phyloP scores from a whole-genome alignment of 495 filamentous ascomycete genomes.

The Talaromyces nanjingensis region DNA sequence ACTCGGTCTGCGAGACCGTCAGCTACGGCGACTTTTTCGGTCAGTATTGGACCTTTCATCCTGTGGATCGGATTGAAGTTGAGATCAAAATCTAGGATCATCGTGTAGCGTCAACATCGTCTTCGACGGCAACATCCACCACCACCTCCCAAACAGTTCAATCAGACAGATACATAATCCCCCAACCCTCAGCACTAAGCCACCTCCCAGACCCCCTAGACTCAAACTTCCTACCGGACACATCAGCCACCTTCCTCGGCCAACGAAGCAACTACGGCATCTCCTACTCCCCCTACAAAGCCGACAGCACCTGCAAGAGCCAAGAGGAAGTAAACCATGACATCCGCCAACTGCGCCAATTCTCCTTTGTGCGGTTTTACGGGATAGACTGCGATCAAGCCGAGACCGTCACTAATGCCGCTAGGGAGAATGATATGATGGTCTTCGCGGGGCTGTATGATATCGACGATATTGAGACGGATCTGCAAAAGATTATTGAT shows the following conservation, averaged over 20 bases:
- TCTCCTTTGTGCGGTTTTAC: conserved; percentile 66
- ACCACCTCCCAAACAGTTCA: neutral
- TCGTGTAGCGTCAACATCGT: conserved; percentile 9
- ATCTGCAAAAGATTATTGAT: conserved; percentile 47
- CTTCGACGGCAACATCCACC: neutral
- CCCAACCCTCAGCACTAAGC: neutral
- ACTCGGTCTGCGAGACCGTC: neutral
- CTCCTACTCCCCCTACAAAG: conserved; percentile 69
- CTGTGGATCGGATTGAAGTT: neutral
- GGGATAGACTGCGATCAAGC: conserved; percentile 74
- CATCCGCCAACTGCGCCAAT: conserved; percentile 45
- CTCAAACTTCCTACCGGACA: neutral
- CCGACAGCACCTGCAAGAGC: conserved; percentile 59
- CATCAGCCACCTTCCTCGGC: neutral
- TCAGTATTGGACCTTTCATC: neutral
- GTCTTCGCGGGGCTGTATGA: conserved; percentile 71
- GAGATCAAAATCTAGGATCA: conserved; percentile 2
- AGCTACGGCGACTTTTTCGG: neutral
- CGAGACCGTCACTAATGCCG: conserved; percentile 49
- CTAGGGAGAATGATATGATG: conserved; percentile 49
- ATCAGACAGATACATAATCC: neutral
- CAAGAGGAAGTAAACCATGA: conserved; percentile 54
- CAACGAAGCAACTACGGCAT: conserved; percentile 41
- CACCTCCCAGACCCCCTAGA: neutral
- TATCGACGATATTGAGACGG: conserved; percentile 45